Evolutionary conservation across 2,329 filamentous ascomycete species (phyloP).

Genomic region (Bipolaris bicolor): DNA sequence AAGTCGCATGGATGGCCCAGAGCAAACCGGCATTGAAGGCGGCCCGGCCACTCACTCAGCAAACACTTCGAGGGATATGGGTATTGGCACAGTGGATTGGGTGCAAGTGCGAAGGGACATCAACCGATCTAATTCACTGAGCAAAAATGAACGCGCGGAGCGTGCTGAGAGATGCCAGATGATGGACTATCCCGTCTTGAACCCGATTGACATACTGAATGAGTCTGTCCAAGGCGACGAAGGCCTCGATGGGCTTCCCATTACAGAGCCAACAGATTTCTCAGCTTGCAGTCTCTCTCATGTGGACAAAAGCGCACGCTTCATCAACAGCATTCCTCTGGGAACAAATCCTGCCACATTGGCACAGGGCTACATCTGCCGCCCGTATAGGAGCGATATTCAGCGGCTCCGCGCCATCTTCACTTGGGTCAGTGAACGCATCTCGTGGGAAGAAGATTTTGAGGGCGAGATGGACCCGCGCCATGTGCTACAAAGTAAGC

Average conservation of each 20-base stretch:
- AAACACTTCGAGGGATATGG: conserved; percentile 71
- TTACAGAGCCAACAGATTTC: conserved; percentile 84
- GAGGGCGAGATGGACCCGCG: conserved; percentile 84
- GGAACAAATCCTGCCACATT: conserved; percentile 81
- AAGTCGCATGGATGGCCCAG: conserved; percentile 47
- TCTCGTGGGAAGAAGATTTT: conserved; percentile 94
- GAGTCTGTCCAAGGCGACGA: conserved; percentile 89
- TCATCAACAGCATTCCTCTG: conserved; percentile 81
- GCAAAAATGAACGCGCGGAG: conserved; percentile 84
- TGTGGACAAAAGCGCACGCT: conserved; percentile 95
- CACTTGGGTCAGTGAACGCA: conserved; percentile 94
- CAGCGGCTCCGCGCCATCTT: conserved; percentile 94
- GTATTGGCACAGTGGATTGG: conserved; percentile 77
- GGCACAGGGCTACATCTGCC: conserved; percentile 89
- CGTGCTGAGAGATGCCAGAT: conserved; percentile 89
- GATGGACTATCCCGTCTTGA: conserved; percentile 87
- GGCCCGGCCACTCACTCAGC: conserved; percentile 44
- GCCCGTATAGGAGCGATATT: conserved; percentile 92
- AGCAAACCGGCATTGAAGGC: conserved; percentile 62
- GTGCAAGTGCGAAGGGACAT: conserved; percentile 97
- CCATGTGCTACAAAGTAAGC: conserved; percentile 80
- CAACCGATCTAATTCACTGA: conserved; percentile 92
- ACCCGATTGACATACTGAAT: conserved; percentile 86
- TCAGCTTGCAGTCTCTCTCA: conserved; percentile 77
- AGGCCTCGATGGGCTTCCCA: conserved; percentile 79